Evolutionary conservation across 768 basidiomycete genomes (phyloP).

Genomic region (Pulveroboletus sp.): DNA sequence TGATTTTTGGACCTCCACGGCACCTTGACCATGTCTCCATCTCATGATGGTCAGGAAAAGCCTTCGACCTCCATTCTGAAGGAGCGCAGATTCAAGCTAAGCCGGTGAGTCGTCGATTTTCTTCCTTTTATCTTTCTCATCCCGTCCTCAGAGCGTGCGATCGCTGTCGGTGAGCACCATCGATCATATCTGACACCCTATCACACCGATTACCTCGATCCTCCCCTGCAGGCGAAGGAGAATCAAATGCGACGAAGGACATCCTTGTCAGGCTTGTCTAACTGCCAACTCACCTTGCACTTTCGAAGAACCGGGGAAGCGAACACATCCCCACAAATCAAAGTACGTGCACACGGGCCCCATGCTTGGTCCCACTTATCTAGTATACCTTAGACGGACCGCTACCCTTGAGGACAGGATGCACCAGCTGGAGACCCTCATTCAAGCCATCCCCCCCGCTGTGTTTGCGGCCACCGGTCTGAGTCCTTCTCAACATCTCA

Average conservation of each 20-base stretch:
- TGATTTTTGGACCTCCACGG: slow-evolving; percentile 9
- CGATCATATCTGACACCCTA: not conserved
- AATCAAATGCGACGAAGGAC: slow-evolving; percentile 87
- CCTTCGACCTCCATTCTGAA: slow-evolving; percentile 53
- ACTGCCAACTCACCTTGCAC: slow-evolving; percentile 79
- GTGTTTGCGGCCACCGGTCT: slow-evolving; percentile 64
- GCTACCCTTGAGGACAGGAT: slow-evolving; percentile 84
- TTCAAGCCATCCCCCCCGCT: slow-evolving; percentile 78
- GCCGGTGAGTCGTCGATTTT: slow-evolving; percentile 50
- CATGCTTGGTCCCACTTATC: slow-evolving; percentile 6
- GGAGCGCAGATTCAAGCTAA: slow-evolving; percentile 83
- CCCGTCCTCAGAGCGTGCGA: slow-evolving; percentile 69
- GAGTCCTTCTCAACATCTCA: slow-evolving; percentile 32
- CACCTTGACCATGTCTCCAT: slow-evolving; percentile 25
- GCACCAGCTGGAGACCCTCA: slow-evolving; percentile 82
- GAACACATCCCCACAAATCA: slow-evolving; percentile 83
- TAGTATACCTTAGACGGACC: slow-evolving; percentile 49
- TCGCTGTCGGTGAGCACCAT: slow-evolving; percentile 72
- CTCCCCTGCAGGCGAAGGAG: slow-evolving; percentile 56
- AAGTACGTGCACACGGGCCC: slow-evolving; percentile 50
- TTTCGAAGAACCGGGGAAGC: slow-evolving; percentile 83
- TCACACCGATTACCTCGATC: not conserved
- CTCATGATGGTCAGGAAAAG: slow-evolving; percentile 41
- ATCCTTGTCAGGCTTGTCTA: slow-evolving; percentile 85
- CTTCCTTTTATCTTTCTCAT: not conserved